Conservation (phyloP, 2,329 filamentous ascomycete species). For the Pleomassaria siparia region DNA sequence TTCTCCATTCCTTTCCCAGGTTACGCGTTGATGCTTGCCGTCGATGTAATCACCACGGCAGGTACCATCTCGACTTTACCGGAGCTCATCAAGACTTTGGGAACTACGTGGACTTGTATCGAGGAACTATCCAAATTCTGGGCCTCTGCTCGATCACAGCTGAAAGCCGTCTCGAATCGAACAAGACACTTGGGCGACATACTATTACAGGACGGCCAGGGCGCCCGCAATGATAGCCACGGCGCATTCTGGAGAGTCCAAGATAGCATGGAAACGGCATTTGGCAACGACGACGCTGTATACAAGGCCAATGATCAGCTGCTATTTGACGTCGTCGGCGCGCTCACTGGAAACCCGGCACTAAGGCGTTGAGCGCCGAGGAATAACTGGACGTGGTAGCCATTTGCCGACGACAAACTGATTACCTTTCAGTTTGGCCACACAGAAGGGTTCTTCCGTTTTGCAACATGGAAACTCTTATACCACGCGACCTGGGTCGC, state of each 20-base stretch:
- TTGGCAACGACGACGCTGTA: conserved; percentile 48
- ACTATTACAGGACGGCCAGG: conserved; percentile 38
- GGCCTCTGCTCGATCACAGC: conserved; percentile 58
- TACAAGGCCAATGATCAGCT: conserved; percentile 40
- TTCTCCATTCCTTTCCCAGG: conserved; percentile 61
- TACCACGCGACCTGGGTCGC: background rate
- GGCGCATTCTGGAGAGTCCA: conserved; percentile 41
- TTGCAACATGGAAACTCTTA: background rate
- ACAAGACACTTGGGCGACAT: conserved; percentile 49
- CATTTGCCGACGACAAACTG: background rate
- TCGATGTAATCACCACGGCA: conserved; percentile 67
- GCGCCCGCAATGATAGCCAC: conserved; percentile 26
- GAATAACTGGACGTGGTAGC: background rate
- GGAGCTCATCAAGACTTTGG: conserved; percentile 58
- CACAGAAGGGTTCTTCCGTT: background rate
- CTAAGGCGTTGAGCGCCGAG: background rate
- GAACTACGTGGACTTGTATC: conserved; percentile 56
- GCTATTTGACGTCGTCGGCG: conserved; percentile 31
- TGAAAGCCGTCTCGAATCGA: conserved; percentile 52
- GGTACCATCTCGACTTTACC: conserved; percentile 48
- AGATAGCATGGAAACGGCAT: conserved; percentile 45
- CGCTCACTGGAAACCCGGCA: conserved; percentile 14
- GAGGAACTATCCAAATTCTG: conserved; percentile 61
- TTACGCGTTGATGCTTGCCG: conserved; percentile 63
- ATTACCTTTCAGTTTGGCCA: background rate